Conservation (phyloP, 768 basidiomycete species). For the Scleroderma citrinum region DNA sequence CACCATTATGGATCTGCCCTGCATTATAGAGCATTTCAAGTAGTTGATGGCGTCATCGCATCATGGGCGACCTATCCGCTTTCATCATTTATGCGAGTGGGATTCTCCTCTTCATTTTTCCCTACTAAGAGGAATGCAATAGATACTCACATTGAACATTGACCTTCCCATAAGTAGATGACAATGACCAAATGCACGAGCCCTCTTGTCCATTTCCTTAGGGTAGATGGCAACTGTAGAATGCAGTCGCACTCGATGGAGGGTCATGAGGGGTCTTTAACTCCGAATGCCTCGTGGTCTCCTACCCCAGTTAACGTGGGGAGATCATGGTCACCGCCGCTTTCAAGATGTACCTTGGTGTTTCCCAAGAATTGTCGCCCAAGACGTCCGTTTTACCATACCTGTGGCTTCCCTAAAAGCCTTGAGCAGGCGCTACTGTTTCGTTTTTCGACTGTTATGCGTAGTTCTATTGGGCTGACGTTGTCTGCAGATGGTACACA, state of each 20-base stretch:
- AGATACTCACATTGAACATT: slow-evolving; percentile 21
- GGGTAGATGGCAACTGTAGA: background rate
- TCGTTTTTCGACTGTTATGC: slow-evolving; percentile 11
- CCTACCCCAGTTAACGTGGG: slow-evolving; percentile 5
- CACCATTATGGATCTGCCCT: background rate
- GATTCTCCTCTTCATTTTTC: slow-evolving; percentile 8
- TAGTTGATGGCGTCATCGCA: slow-evolving; percentile 5
- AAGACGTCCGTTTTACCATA: slow-evolving; percentile 13
- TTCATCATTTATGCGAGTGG: slow-evolving; percentile 16
- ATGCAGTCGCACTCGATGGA: background rate
- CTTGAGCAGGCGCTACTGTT: slow-evolving; percentile 8
- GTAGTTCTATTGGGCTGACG: slow-evolving; percentile 18
- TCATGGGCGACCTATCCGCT: no score
- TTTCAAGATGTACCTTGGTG: slow-evolving; percentile 6
- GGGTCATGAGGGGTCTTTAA: slow-evolving; percentile 6
- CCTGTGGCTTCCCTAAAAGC: slow-evolving; percentile 13
- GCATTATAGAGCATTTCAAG: background rate
- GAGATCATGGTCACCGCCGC: slow-evolving; percentile 4
- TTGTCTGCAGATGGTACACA: slow-evolving; percentile 11
- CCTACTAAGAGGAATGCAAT: slow-evolving; percentile 15
- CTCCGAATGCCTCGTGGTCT: slow-evolving; percentile 14
- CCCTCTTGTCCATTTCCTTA: slow-evolving; percentile 6
- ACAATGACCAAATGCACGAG: slow-evolving; percentile 23
- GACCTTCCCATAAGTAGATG: slow-evolving; percentile 26
- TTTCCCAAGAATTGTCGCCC: slow-evolving; percentile 12